Percentiles rank a stretch among this genome's conserved stretches.
Conservation (phyloP, 768 basidiomycete genomes). For the Lactifluus pinguis region DNA sequence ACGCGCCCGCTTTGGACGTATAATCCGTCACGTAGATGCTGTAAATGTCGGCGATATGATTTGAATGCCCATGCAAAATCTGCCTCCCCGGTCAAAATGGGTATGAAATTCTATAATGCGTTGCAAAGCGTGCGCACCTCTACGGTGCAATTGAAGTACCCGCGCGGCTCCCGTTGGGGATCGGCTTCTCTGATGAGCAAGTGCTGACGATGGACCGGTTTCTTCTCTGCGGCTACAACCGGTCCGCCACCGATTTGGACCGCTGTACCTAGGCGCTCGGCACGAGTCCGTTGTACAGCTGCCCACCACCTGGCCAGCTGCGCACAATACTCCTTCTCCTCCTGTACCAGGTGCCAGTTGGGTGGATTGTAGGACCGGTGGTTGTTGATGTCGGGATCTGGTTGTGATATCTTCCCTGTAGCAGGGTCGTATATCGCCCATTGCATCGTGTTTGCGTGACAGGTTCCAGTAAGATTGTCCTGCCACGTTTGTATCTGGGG, state of each 20-base stretch:
- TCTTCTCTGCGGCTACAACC: not conserved
- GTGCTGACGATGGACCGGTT: constrained; percentile 29
- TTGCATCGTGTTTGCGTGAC: constrained; percentile 6
- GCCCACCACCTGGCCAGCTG: constrained; percentile 15
- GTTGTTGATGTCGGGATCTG: not conserved
- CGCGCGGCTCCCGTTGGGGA: constrained; percentile 34
- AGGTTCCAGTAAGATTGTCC: constrained; percentile 8
- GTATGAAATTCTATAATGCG: not conserved
- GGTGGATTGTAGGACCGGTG: not conserved
- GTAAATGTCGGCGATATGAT: constrained; percentile 11
- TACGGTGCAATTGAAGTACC: constrained; percentile 56
- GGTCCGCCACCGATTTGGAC: constrained; percentile 16
- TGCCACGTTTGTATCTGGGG: constrained; percentile 2
- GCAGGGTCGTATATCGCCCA: constrained; percentile 11
- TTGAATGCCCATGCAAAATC: constrained; percentile 15
- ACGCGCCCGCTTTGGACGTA: constrained; percentile 11
- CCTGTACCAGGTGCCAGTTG: not conserved
- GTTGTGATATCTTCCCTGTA: not conserved
- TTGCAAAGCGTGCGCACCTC: constrained; percentile 6
- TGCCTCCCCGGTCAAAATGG: not conserved
- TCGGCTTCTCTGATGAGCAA: constrained; percentile 42
- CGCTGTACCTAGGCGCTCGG: constrained; percentile 3
- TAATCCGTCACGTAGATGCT: constrained; percentile 20
- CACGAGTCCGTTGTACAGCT: constrained; percentile 14
- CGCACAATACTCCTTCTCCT: constrained; percentile 11